Conservation (phyloP, 345 rosid species). For the Jatropha curcas region DNA sequence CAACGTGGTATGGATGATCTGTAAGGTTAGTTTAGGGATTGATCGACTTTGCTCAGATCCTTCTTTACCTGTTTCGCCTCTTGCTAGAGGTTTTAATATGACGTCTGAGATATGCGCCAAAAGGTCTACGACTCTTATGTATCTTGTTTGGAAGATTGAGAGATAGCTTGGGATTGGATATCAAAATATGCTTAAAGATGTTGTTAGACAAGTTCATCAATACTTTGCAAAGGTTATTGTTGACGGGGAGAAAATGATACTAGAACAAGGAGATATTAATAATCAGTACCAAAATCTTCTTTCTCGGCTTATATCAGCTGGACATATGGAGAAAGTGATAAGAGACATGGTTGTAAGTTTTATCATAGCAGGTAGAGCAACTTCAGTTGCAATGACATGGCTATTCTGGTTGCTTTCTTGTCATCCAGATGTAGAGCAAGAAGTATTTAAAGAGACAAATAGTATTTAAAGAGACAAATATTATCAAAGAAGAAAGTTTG, state of each 20-base stretch:
- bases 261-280: background rate
- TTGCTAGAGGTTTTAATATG: constrained; percentile 21
- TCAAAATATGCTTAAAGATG: constrained; percentile 25
- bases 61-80: constrained; percentile 19
- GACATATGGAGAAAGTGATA: constrained; percentile 19
- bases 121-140: constrained; percentile 26
- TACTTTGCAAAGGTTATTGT: constrained; percentile 19
- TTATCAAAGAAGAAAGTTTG: background rate
- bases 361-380: constrained; percentile 37
- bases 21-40: constrained; percentile 25
- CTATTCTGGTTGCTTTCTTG: constrained; percentile 31
- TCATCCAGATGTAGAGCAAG: constrained; percentile 16
- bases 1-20: too few species aligned
- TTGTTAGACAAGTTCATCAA: constrained; percentile 18
- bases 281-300: constrained; percentile 19
- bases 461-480: too few species aligned
- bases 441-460: constrained; percentile 19
- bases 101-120: constrained; percentile 28
- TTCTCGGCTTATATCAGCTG: constrained; percentile 27
- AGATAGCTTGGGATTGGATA: constrained; percentile 37
- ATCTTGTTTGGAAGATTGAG: constrained; percentile 30
- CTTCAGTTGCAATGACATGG: constrained; percentile 41
- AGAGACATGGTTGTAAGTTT: constrained; percentile 34
- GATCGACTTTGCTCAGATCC: constrained; percentile 25
- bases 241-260: constrained; percentile 8